phyloP scores from a whole-genome alignment of 495 filamentous ascomycete species.

The Penicillium odoratum region DNA sequence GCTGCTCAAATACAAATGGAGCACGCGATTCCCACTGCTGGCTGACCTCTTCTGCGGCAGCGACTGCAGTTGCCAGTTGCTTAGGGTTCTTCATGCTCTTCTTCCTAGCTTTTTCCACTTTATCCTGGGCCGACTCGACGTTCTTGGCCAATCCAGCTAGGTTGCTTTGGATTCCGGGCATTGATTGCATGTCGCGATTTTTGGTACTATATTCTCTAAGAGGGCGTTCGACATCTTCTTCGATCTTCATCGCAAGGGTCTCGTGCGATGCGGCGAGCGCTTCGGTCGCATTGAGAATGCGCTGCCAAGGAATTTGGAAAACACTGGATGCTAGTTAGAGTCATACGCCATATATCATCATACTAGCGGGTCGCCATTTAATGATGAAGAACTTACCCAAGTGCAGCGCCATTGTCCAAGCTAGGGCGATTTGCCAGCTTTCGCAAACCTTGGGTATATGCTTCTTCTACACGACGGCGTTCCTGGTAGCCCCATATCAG shows the following conservation, averaged over 20 bases:
- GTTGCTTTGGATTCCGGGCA: slow-evolving; percentile 81
- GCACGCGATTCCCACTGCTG: slow-evolving; percentile 95
- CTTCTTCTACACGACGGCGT: slow-evolving; percentile 87
- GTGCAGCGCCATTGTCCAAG: slow-evolving; percentile 70
- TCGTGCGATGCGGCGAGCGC: slow-evolving; percentile 82
- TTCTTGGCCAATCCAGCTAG: slow-evolving; percentile 78
- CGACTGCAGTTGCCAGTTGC: slow-evolving; percentile 74
- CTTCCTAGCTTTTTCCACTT: slow-evolving; percentile 78
- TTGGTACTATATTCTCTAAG: slow-evolving; percentile 69
- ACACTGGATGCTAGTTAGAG: slow-evolving; percentile 55
- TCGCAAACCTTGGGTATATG: slow-evolving; percentile 79
- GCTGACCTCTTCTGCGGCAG: slow-evolving; percentile 71
- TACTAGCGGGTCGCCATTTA: background rate
- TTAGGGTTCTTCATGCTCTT: slow-evolving; percentile 78
- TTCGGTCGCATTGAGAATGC: slow-evolving; percentile 78
- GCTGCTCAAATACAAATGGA: slow-evolving; percentile 91
- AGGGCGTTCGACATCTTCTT: slow-evolving; percentile 85
- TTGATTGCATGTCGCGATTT: slow-evolving; percentile 80
- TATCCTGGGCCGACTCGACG: slow-evolving; percentile 80
- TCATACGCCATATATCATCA: background rate
- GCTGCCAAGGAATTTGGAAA: slow-evolving; percentile 90
- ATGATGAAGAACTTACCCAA: slow-evolving; percentile 64
- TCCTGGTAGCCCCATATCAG: slow-evolving; percentile 58
- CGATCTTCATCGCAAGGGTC: slow-evolving; percentile 78
- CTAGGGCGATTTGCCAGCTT: slow-evolving; percentile 72